phyloP scores from a whole-genome alignment of 2,329 filamentous ascomycete species.

The Fusarium tjaetaba region DNA sequence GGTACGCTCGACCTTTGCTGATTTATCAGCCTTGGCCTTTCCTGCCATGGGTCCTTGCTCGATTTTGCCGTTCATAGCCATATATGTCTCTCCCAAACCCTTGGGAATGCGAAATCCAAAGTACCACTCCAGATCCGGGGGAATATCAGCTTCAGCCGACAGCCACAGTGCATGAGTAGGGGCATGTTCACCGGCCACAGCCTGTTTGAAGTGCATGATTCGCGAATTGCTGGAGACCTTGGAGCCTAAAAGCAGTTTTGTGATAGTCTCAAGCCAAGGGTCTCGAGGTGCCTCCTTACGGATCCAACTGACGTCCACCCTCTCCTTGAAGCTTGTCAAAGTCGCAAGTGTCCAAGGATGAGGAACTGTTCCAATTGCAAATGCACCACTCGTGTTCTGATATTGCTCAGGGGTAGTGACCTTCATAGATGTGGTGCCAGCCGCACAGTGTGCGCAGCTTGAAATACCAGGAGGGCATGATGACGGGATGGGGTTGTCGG shows the following conservation, averaged over 20 bases:
- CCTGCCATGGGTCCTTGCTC: constrained; percentile 25
- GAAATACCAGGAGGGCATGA: constrained; percentile 86
- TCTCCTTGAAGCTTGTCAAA: constrained; percentile 69
- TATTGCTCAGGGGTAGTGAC: constrained; percentile 75
- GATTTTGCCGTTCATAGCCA: constrained; percentile 36
- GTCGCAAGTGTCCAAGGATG: constrained; percentile 88
- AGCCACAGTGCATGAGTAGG: constrained; percentile 80
- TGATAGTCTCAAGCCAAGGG: constrained; percentile 78
- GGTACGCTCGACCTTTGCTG: constrained; percentile 5
- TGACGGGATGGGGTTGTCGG: constrained; percentile 74
- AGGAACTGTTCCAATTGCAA: constrained; percentile 87
- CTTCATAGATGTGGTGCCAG: constrained; percentile 69
- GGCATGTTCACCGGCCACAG: constrained; percentile 75
- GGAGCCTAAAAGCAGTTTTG: constrained; percentile 72
- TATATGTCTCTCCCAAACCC: constrained; percentile 54
- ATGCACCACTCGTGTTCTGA: constrained; percentile 76
- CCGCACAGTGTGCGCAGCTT: constrained; percentile 76
- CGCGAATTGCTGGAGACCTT: constrained; percentile 70
- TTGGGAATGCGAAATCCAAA: constrained; percentile 86
- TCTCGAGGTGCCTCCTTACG: constrained; percentile 77
- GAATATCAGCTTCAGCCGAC: constrained; percentile 71
- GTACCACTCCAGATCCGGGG: constrained; percentile 84
- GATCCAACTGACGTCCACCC: constrained; percentile 72
- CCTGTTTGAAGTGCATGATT: constrained; percentile 81
- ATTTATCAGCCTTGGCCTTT: constrained; percentile 44